Conservation (phyloP, 2,329 filamentous ascomycete species). For the Ceratocystiopsis brevicomis region DNA sequence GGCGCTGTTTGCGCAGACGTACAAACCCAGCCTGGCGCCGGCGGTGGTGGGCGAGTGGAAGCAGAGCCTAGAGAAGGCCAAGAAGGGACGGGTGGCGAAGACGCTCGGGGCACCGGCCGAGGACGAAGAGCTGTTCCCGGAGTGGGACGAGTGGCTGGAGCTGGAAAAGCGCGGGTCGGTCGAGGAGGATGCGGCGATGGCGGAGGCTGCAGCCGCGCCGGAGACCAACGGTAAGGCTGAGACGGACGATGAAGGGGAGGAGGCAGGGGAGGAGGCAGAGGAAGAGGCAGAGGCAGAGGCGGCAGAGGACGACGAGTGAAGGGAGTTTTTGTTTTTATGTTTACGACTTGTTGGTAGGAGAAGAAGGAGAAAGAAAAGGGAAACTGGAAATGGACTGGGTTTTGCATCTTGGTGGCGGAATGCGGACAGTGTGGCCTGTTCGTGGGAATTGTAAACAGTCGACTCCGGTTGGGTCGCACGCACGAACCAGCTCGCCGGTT, state of each 20-base stretch:
- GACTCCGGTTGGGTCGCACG: no score
- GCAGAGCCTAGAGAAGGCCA: slow-evolving; percentile 58
- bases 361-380: no score
- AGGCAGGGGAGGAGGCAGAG: slow-evolving; percentile 4
- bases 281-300: no score
- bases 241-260: slow-evolving; percentile 10
- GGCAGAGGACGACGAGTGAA: no score
- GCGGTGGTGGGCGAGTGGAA: slow-evolving; percentile 65
- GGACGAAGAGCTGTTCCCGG: slow-evolving; percentile 78
- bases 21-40: slow-evolving; percentile 62
- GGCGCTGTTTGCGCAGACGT: slow-evolving; percentile 83
- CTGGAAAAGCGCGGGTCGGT: slow-evolving; percentile 54
- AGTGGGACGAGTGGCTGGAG: slow-evolving; percentile 82
- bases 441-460: no score
- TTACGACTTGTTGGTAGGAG: no score
- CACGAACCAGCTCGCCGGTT: no score
- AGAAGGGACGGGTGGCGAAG: slow-evolving; percentile 71
- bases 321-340: no score
- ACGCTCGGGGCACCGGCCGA: slow-evolving; percentile 65
- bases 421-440: no score
- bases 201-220: not conserved
- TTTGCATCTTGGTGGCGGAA: no score
- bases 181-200: slow-evolving; percentile 12
- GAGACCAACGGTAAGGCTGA: slow-evolving; percentile 12
- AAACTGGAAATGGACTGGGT: no score